phyloP scores from a whole-genome alignment of 1,284 basidiomycete genomes.

The Ganoderma multipileum region DNA sequence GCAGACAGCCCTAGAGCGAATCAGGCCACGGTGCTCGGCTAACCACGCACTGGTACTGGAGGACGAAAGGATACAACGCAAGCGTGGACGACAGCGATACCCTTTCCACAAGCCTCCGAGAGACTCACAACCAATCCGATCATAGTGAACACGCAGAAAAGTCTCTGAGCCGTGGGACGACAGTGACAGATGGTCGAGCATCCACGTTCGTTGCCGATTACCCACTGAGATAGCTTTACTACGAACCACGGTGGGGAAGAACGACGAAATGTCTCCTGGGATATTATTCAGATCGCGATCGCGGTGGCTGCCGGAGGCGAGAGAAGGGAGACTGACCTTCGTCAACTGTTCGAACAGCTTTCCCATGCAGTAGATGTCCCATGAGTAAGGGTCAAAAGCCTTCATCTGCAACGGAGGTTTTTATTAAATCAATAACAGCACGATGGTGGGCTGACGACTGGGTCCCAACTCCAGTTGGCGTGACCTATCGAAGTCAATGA shows the following conservation, averaged over 20 bases:
- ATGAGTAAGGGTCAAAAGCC: not conserved
- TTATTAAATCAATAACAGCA: not conserved
- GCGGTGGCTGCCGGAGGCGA: not conserved
- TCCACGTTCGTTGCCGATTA: not conserved
- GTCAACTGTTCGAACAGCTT: not conserved
- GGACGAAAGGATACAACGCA: too few species aligned
- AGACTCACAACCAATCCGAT: not conserved
- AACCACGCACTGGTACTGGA: too few species aligned
- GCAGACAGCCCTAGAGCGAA: not conserved
- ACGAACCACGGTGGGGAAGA: not conserved
- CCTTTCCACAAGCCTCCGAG: not conserved
- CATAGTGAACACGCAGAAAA: not conserved
- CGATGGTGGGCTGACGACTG: not conserved
- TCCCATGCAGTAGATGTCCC: not conserved
- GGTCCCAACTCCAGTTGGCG: not conserved
- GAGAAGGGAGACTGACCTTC: not conserved
- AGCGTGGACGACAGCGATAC: too few species aligned
- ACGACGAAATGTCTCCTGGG: not conserved
- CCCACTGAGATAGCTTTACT: not conserved
- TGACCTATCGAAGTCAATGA: slow-evolving; percentile 2
- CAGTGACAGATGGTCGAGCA: not conserved
- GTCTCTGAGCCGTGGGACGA: not conserved
- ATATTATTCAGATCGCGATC: not conserved
- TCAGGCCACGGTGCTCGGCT: too few species aligned
- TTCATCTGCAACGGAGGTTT: not conserved